Base-by-base conservation (phyloP, 2,329 filamentous ascomycete species). In the Aulographum hederae region DNA sequence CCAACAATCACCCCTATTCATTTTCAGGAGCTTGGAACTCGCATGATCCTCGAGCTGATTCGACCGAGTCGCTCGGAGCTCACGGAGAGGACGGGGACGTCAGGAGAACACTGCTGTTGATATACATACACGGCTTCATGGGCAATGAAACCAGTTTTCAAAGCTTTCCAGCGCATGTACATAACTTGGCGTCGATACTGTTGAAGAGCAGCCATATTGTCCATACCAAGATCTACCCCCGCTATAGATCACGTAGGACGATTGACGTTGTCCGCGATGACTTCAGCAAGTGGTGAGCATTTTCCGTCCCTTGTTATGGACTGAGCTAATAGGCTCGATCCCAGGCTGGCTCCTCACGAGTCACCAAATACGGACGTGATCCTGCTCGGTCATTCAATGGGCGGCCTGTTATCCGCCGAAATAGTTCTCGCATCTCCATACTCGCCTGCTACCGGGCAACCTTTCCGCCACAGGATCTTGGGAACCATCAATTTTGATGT, bases 41-140 rank as follows among this genome's bases (percentile, higher is more conserved):
- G n/a, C n/a, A n/a, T n/a, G n/a, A n/a, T n/a, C 57, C 54, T 17
- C 53, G 60, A 16, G 54, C 55, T 3, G 56, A 53, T 2, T 63
- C 59, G 3, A 54, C 51, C 3, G 52, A 63, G 33, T 63, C 59
- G 3, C 50, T 63, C 5, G 41, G 52, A 4, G 57, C 58, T 16
- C 34, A 35, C 3, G 46, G 53, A 19, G 43, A 43, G 10, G 41
- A 49, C 19, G 42, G 46, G 11, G 40, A 47, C 18, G 48, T 51
- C n/a, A 48, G 53, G 16, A 56, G 70, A 31, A 65, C 61, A 17
- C 60, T 94, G 16, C 63, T 94, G 2, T 49, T 92, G 15, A 60
- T 93, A 32, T 93, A 84, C 48, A 73, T 93, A 34, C 85, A 93
- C 57, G 84, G 85, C 37, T 93, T 91, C 55, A 77, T 89, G 64